phyloP scores from a whole-genome alignment of 2,329 filamentous ascomycete genomes.

The Emericellopsis cladophorae region DNA sequence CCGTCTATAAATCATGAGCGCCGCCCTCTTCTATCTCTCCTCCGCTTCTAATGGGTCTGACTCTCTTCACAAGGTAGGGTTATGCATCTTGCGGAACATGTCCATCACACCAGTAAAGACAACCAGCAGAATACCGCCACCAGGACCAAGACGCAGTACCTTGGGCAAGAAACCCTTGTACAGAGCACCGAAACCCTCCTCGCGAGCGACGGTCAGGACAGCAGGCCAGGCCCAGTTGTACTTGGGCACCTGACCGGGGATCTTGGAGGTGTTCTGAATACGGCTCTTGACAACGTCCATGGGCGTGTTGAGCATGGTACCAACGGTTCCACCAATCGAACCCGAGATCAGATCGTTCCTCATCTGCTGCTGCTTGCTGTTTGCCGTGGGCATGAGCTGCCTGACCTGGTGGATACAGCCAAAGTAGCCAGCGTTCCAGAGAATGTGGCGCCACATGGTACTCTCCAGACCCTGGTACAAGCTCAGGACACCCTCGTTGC shows the following conservation, averaged over 20 bases:
- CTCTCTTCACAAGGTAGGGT: slow-evolving; percentile 4
- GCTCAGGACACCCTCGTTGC: slow-evolving; percentile 70
- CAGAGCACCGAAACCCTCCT: slow-evolving; percentile 82
- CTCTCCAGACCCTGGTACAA: slow-evolving; percentile 96
- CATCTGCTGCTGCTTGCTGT: slow-evolving; percentile 70
- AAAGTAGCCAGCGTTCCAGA: slow-evolving; percentile 94
- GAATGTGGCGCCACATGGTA: slow-evolving; percentile 84
- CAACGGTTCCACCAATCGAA: slow-evolving; percentile 72
- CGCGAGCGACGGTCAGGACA: slow-evolving; percentile 73
- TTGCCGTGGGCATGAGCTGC: slow-evolving; percentile 66
- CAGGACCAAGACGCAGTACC: slow-evolving; percentile 50
- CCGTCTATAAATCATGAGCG: neutral
- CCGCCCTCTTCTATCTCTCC: neutral
- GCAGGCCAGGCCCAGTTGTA: slow-evolving; percentile 98
- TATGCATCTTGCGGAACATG: slow-evolving; percentile 61
- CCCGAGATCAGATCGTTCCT: slow-evolving; percentile 81
- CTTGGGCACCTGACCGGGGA: slow-evolving; percentile 73
- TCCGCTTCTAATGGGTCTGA: neutral
- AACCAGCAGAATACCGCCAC: slow-evolving; percentile 61
- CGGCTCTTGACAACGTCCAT: slow-evolving; percentile 97
- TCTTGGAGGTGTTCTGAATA: slow-evolving; percentile 85
- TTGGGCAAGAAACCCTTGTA: slow-evolving; percentile 99
- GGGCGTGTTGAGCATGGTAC: slow-evolving; percentile 88
- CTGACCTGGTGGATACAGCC: slow-evolving; percentile 97
- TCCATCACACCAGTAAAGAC: slow-evolving; percentile 86